Evolutionary conservation across 352 stramenopile genomes (phyloP).

Genomic region (Phytophthora podocarpi): DNA sequence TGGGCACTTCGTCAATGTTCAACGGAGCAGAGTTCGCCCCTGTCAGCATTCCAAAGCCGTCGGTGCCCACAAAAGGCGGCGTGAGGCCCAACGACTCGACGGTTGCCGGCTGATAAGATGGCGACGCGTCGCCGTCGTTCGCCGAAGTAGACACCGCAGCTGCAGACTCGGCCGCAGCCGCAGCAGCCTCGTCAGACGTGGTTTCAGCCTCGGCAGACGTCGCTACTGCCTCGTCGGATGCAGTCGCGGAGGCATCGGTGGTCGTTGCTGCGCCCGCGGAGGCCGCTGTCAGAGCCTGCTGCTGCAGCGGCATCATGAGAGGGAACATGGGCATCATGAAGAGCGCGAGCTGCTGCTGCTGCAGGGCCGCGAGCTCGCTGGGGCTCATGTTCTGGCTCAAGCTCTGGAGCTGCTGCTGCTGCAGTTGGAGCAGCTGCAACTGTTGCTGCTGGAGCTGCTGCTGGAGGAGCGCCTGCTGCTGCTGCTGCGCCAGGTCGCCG

Average conservation of each 20-base stretch:
- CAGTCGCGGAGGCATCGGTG: neutral
- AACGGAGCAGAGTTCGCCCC: slow-evolving; percentile 10
- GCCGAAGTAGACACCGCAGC: neutral
- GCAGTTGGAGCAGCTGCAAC: slow-evolving; percentile 49
- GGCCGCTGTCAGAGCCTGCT: slow-evolving; percentile 26
- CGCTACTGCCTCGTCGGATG: neutral
- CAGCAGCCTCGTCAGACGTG: slow-evolving; percentile 3
- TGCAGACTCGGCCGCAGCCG: neutral
- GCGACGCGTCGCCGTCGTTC: slow-evolving; percentile 14
- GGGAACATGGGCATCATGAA: slow-evolving; percentile 86
- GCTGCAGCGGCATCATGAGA: slow-evolving; percentile 68
- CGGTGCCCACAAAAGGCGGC: slow-evolving; percentile 26
- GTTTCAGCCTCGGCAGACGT: slow-evolving; percentile 3
- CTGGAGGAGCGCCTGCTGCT: slow-evolving; percentile 32
- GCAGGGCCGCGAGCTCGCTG: slow-evolving; percentile 56
- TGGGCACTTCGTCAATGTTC: slow-evolving; percentile 59
- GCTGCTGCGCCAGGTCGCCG: slow-evolving; percentile 26
- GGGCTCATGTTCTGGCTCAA: slow-evolving; percentile 67
- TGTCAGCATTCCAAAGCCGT: slow-evolving; percentile 42
- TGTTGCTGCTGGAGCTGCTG: slow-evolving; percentile 51
- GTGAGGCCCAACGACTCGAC: slow-evolving; percentile 33
- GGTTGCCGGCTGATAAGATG: slow-evolving; percentile 29
- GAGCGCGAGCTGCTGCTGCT: slow-evolving; percentile 74
- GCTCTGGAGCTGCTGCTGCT: slow-evolving; percentile 72
- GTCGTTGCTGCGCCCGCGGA: neutral